These are phyloP conservation scores for Scutellaria barbata DNA, from an alignment of 257 asterid genomes.

Conservation along the genomic window DNA sequence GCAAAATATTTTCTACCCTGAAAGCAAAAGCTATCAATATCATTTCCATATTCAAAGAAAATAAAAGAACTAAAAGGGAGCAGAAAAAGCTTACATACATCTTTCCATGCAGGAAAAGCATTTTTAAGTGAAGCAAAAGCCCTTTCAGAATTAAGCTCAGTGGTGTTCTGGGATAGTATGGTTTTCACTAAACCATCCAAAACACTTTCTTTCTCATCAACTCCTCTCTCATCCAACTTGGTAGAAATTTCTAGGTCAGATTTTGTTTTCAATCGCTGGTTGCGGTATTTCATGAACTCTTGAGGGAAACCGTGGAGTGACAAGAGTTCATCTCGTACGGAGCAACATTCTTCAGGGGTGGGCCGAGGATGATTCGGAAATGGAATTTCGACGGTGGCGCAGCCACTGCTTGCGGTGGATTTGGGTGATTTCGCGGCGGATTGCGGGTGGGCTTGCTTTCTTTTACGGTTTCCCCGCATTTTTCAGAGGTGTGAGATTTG, in stretches of 20 bases:
- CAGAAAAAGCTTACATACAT: slow-evolving; percentile 54
- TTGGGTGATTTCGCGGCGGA: slow-evolving; percentile 42
- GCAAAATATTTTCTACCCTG: no score
- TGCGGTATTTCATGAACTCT: slow-evolving; percentile 72
- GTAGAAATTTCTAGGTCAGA: slow-evolving; percentile 23
- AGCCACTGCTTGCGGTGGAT: slow-evolving; percentile 31
- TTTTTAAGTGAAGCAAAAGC: slow-evolving; percentile 77
- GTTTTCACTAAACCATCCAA: slow-evolving; percentile 78
- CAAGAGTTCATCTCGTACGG: slow-evolving; percentile 71
- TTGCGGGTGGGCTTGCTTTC: slow-evolving; percentile 44
- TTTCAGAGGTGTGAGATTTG: not conserved
- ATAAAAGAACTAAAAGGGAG: not conserved
- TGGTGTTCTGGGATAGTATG: slow-evolving; percentile 83
- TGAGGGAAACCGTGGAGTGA: slow-evolving; percentile 80
- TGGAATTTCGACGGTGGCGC: slow-evolving; percentile 40
- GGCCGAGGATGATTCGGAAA: slow-evolving; percentile 60
- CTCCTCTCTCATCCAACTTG: slow-evolving; percentile 32
- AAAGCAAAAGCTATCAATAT: no score
- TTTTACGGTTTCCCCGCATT: slow-evolving; percentile 41
- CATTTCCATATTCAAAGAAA: not conserved
- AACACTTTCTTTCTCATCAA: slow-evolving; percentile 57
- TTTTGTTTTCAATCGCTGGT: slow-evolving; percentile 50
- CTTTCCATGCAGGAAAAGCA: slow-evolving; percentile 78
- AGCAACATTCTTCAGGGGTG: slow-evolving; percentile 69
- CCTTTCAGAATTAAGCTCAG: slow-evolving; percentile 75